Evolutionary conservation across 768 basidiomycete species (phyloP).

Genomic region (Hypholoma sublateritium): DNA sequence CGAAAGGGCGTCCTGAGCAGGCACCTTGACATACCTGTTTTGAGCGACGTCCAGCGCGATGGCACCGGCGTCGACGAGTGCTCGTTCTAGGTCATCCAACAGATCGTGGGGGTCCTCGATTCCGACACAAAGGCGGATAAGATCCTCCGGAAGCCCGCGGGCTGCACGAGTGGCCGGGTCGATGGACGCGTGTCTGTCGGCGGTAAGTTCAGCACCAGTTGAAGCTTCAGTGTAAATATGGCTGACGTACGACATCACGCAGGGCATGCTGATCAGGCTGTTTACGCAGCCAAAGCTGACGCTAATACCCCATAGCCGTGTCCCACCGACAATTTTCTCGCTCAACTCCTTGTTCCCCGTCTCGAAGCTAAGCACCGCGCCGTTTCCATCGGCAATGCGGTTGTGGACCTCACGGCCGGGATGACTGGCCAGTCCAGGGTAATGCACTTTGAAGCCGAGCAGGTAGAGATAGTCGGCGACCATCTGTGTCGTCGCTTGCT

Average conservation of each 20-base stretch:
- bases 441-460: slow-evolving; percentile 89
- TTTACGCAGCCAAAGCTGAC: slow-evolving; percentile 99
- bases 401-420: slow-evolving; percentile 88
- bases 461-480: slow-evolving; percentile 85
- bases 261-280: slow-evolving; percentile 98
- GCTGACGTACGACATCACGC: slow-evolving; percentile 93
- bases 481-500: slow-evolving; percentile 76
- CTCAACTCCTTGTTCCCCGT: slow-evolving; percentile 90
- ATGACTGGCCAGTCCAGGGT: slow-evolving; percentile 85
- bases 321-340: slow-evolving; percentile 89
- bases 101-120: slow-evolving; percentile 95
- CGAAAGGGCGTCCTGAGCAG: slow-evolving; percentile 40
- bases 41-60: slow-evolving; percentile 59
- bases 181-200: slow-evolving; percentile 89
- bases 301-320: slow-evolving; percentile 94
- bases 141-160: slow-evolving; percentile 96
- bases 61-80: slow-evolving; percentile 89
- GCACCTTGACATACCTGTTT: slow-evolving; percentile 46
- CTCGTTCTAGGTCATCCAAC: slow-evolving; percentile 91
- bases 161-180: slow-evolving; percentile 94
- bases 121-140: slow-evolving; percentile 96
- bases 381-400: slow-evolving; percentile 86
- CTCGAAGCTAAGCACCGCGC: slow-evolving; percentile 92
- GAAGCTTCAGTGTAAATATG: background rate
- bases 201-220: background rate